Base-by-base conservation (phyloP, 176 grass and related monocot genomes). In the Avena insularis region DNA sequence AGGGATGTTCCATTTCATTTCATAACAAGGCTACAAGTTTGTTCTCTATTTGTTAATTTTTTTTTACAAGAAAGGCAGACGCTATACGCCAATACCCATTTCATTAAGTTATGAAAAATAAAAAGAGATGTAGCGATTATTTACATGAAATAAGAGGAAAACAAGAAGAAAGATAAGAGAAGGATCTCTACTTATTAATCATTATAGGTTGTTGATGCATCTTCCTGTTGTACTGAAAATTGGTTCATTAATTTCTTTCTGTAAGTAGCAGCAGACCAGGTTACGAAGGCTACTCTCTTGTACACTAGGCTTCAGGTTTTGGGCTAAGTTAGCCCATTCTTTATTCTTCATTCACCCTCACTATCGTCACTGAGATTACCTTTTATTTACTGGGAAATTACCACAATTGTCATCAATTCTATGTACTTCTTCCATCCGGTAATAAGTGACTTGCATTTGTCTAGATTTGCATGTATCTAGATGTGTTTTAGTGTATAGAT, bases 11-110 rank as follows among this genome's bases (percentile, higher is more conserved):
- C 72, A 53, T 75, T 53, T 29, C 47, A 51, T 15, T 75, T 77
- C 49, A 77, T 77, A 55, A 33, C 74, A 55, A 33, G 25, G 74
- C 25, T 77, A 55, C 8, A 19, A 17, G 48, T 77, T 77, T 55
- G 74, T 54, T 77, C 3, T 77, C 48, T 17, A 33, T 3, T 11
- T 49, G n/a, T 74, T 74, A 47, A 47, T 20, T 57, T 20, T 65
- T 63, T 14, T 29, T 64, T 12, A 27, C 63, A 33, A 33, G 12
- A 66, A 65, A 66, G 63, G 27, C 63, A 31, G 11, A 5, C 1
- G 13, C 4, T 66, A 12, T 66, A 25, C 27, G 38, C 38, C 38
- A 6, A 40, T 40, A 40, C 38, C 63, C 13, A 33, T 66, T 66
- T 33, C 63, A 33, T 15, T 66, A 66, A 66, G 64, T 67, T 67